phyloP scores from a whole-genome alignment of 1,284 basidiomycete genomes.

The Trichosporon asahii region DNA sequence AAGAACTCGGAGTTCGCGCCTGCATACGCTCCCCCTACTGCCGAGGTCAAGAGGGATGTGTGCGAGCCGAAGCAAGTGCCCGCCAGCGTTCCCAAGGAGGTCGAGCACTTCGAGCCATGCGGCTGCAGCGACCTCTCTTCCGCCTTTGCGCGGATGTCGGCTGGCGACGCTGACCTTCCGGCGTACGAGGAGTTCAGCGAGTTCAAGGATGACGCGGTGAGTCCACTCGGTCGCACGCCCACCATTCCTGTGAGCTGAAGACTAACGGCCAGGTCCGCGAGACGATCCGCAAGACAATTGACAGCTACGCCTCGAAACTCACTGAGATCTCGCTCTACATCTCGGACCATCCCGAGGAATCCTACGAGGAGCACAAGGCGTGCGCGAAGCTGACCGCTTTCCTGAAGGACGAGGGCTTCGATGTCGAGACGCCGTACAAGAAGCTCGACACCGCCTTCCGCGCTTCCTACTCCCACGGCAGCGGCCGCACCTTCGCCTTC shows the following conservation, averaged over 20 bases:
- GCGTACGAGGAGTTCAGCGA: background rate
- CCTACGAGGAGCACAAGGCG: conserved; percentile 37
- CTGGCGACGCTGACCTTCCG: background rate
- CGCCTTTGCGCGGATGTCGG: background rate
- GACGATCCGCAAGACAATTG: conserved; percentile 19
- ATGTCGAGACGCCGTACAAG: conserved; percentile 52
- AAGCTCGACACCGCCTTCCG: conserved; percentile 59
- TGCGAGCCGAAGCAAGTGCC: background rate
- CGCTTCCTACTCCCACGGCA: conserved; percentile 60
- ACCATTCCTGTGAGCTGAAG: background rate
- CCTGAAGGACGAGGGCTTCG: conserved; percentile 37
- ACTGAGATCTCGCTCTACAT: conserved; percentile 45
- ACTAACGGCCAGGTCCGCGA: conserved; percentile 16
- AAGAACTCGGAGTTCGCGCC: background rate
- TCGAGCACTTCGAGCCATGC: background rate
- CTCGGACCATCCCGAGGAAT: conserved; percentile 44
- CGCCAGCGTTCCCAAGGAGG: background rate
- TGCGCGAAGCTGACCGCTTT: conserved; percentile 32
- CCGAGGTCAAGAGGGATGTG: background rate
- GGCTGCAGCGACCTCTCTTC: background rate
- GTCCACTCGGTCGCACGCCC: too few relatives aligned
- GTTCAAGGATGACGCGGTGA: background rate
- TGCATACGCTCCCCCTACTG: background rate
- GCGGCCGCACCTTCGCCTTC: conserved; percentile 62
- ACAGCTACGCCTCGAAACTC: conserved; percentile 26